These are phyloP conservation scores for Phytopythium vexans DNA, from an alignment of 352 stramenopile species.

Conservation along the genomic window DNA sequence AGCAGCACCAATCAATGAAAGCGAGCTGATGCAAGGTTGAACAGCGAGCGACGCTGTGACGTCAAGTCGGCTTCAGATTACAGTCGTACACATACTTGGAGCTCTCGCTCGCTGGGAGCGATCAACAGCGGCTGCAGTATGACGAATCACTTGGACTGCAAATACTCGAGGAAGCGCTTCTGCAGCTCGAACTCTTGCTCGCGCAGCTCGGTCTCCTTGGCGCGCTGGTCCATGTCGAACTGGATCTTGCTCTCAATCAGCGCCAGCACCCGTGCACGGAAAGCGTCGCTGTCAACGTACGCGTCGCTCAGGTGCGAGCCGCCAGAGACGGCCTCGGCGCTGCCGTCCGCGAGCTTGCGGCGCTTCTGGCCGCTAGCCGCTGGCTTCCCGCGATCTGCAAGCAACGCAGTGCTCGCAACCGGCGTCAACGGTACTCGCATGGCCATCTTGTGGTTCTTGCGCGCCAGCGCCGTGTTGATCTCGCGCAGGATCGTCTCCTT, in stretches of 20 bases:
- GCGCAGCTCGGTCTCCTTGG: constrained; percentile 71
- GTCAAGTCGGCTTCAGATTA: no score
- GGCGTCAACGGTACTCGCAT: constrained; percentile 14
- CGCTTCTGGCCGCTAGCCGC: constrained; percentile 8
- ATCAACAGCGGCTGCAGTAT: neutral
- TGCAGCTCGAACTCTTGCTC: constrained; percentile 82
- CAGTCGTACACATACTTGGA: no score
- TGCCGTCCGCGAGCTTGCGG: constrained; percentile 11
- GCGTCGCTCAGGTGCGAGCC: constrained; percentile 2
- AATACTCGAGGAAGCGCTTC: constrained; percentile 78
- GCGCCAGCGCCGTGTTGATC: constrained; percentile 44
- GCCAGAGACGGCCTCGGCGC: neutral
- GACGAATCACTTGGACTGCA: constrained; percentile 61
- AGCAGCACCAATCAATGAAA: no score
- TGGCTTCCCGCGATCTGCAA: constrained; percentile 5
- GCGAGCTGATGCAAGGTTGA: no score
- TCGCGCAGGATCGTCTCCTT: constrained; percentile 70
- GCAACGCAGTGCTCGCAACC: constrained; percentile 1
- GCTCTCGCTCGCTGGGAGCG: no score
- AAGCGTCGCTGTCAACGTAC: constrained; percentile 36
- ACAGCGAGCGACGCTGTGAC: no score
- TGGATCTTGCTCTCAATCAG: constrained; percentile 81
- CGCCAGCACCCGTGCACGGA: constrained; percentile 58
- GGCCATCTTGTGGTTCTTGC: constrained; percentile 45
- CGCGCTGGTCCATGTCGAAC: constrained; percentile 79